Percentiles rank a stretch among this genome's conserved stretches.
Evolutionary conservation across 2,329 filamentous ascomycete species (phyloP).

Genomic region (Thermomyces lanuginosus): DNA sequence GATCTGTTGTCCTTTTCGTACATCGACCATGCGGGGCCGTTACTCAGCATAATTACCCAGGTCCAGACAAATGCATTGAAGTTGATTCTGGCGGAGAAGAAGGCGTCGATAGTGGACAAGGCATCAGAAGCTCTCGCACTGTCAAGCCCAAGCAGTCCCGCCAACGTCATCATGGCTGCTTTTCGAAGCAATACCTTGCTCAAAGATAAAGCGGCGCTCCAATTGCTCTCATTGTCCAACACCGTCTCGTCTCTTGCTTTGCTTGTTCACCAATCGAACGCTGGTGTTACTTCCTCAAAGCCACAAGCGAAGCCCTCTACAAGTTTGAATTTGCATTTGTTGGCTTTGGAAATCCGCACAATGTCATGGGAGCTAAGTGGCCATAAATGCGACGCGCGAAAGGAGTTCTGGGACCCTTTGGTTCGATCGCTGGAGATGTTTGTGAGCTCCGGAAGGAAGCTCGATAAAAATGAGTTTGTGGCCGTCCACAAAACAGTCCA

Average conservation of each 20-base stretch:
- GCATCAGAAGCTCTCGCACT: constrained; percentile 16
- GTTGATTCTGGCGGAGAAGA: constrained; percentile 20
- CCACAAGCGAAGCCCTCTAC: constrained; percentile 16
- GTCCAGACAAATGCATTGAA: constrained; percentile 27
- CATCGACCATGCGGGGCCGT: constrained; percentile 11
- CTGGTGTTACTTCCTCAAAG: constrained; percentile 8
- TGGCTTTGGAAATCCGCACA: constrained; percentile 25
- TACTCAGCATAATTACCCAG: constrained; percentile 20
- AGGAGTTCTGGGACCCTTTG: constrained; percentile 30
- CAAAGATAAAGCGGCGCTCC: constrained; percentile 25
- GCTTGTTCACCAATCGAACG: constrained; percentile 8
- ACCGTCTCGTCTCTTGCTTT: constrained; percentile 21
- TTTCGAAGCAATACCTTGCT: constrained; percentile 19
- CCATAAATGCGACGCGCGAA: constrained; percentile 24
- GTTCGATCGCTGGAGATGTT: constrained; percentile 24
- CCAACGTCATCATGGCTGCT: constrained; percentile 23
- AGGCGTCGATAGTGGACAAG: constrained; percentile 17
- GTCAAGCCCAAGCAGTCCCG: constrained; percentile 22
- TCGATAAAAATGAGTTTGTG: constrained; percentile 24
- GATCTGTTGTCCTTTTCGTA: constrained; percentile 22
- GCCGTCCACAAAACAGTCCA: constrained; percentile 20
- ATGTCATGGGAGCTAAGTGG: constrained; percentile 28
- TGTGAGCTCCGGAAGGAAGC: constrained; percentile 16
- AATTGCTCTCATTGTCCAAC: constrained; percentile 30
- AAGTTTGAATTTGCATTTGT: constrained; percentile 23